Percentiles rank a stretch among this genome's conserved stretches.
phyloP scores from a whole-genome alignment of 495 filamentous ascomycete species.

The Bacidia rubella region DNA sequence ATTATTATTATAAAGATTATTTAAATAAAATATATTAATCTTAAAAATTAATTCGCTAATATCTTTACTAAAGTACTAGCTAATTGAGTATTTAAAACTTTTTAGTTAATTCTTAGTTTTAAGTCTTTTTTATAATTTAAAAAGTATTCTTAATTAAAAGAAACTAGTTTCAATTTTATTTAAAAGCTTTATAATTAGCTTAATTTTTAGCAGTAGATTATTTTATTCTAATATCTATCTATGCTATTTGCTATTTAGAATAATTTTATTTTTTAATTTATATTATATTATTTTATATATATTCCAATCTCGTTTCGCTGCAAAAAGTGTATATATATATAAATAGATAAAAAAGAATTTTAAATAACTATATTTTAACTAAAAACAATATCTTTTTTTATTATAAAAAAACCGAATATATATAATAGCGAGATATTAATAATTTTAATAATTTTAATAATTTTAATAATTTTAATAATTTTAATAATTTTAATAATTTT shows the following conservation, averaged over 20 bases:
- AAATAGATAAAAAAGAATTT: background rate
- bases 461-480: too few relatives aligned
- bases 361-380: background rate
- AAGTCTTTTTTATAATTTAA: constrained; percentile 4
- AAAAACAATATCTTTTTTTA: too few relatives aligned
- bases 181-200: background rate
- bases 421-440: background rate
- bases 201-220: background rate
- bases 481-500: too few relatives aligned
- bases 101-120: too few relatives aligned
- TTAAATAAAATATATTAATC: too few relatives aligned
- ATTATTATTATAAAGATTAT: background rate
- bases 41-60: too few relatives aligned
- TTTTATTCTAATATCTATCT: background rate
- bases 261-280: background rate
- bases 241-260: background rate
- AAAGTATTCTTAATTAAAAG: background rate
- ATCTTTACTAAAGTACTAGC: too few relatives aligned
- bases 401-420: background rate
- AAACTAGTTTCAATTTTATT: constrained; percentile 7
- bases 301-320: background rate
- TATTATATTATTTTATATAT: background rate
- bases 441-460: too few relatives aligned
- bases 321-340: background rate
- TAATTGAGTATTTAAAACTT: too few relatives aligned